A percentile compares a stretch with the other conserved stretches of the same genome.
Conservation (phyloP, 2,329 filamentous ascomycete species). For the Chaetomiaceae sp. region DNA sequence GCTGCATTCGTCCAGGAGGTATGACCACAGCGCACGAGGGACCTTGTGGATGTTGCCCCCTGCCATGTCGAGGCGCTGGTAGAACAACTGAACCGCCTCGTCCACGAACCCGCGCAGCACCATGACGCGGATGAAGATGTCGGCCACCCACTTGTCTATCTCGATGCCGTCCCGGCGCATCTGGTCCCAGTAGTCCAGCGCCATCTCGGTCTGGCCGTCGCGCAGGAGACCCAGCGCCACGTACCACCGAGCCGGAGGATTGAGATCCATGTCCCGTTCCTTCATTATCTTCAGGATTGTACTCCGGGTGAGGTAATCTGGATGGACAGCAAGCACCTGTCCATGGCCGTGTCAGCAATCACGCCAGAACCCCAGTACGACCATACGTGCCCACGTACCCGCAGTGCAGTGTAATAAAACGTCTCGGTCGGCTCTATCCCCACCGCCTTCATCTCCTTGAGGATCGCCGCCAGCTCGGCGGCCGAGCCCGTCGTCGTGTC, state of each 20-base stretch:
- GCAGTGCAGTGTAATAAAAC: constrained; percentile 68
- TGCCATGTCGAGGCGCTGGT: constrained; percentile 43
- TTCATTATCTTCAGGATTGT: constrained; percentile 71
- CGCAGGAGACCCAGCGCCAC: constrained; percentile 71
- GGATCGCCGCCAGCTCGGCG: constrained; percentile 55
- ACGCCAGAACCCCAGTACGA: not conserved
- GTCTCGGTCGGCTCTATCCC: constrained; percentile 59
- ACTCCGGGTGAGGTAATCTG: constrained; percentile 73
- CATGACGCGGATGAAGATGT: constrained; percentile 71
- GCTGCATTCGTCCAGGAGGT: constrained; percentile 72
- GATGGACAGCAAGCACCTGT: constrained; percentile 72
- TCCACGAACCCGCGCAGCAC: constrained; percentile 69
- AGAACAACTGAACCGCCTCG: constrained; percentile 67
- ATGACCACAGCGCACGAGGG: constrained; percentile 58
- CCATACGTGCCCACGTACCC: constrained; percentile 40
- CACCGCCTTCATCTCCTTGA: constrained; percentile 65
- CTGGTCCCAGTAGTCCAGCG: constrained; percentile 63
- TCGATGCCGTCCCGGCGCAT: constrained; percentile 54
- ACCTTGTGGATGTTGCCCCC: constrained; percentile 38
- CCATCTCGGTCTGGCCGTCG: constrained; percentile 79
- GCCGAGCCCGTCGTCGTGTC: constrained; percentile 61
- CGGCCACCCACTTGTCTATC: constrained; percentile 70
- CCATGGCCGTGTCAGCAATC: constrained; percentile 23
- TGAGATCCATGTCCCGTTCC: constrained; percentile 64
- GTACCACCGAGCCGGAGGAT: constrained; percentile 58